Base-by-base conservation (phyloP, 768 basidiomycete genomes). In the Lactifluus hygrophoroides region DNA sequence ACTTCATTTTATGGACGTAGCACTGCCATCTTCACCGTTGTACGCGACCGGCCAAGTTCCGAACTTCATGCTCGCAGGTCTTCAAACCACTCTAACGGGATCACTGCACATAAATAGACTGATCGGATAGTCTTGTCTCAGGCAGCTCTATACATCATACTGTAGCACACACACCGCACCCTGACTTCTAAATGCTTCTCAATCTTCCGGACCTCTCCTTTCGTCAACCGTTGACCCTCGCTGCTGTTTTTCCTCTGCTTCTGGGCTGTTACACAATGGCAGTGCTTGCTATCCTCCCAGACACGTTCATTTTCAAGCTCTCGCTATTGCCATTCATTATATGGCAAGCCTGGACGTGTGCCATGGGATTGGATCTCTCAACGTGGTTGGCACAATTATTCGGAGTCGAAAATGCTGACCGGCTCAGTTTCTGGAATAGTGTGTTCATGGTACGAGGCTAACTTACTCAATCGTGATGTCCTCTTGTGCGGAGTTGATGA, bases 261-360 rank as follows among this genome's bases (percentile, higher is more conserved):
- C 35, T 51, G 8, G 38, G 34, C 55, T 54, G 35, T 21, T 51
- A 51, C 27, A 28, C 28, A 10, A 49, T 27, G 11, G n/a, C 46
- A 6, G 42, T 57, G 7, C 44, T 57, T 11, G 47, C 52, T 7
- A 40, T 60, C 3, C 34, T 63, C 9, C 54, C 34, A 9, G 45
- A 30, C 21, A n/a, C n/a, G n/a, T n/a, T n/a, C n/a, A n/a, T n/a
- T n/a, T n/a, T n/a, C n/a, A n/a, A n/a, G n/a, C n/a, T 54, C 11
- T 48, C 42, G 14, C 43, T 59, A 17, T 17, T 60, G 17, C 62
- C 59, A 14, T 16, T 54, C 17, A 37, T 50, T 16, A 17, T 56
- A 16, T 54, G 52, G 51, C 40, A 42, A 14, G 55, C 43, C 14
- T 57, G 43, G 46, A 8, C 14, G 17, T 50, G 51, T 16, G 44